A percentile compares a stretch with the other conserved stretches of the same genome.
These are phyloP conservation scores for Stropharia rugosoannulata DNA, from an alignment of 768 basidiomycete species.

Conservation along the genomic window DNA sequence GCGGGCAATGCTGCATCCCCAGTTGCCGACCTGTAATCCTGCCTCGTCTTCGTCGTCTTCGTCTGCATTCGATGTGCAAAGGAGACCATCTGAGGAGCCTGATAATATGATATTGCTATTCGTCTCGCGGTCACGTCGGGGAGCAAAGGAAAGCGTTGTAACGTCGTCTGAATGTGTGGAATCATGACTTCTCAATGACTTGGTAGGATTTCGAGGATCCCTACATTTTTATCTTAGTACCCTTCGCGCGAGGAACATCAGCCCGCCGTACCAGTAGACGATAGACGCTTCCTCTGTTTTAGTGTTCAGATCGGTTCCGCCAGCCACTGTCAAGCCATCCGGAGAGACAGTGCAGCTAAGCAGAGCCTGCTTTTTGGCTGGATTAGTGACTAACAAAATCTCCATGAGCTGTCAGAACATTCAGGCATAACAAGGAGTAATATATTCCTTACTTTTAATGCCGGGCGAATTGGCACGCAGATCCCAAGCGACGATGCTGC, in stretches of 20 bases:
- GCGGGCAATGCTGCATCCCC: slow-evolving; percentile 79
- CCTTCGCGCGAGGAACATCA: neutral
- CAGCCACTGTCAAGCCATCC: slow-evolving; percentile 74
- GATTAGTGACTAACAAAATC: slow-evolving; percentile 44
- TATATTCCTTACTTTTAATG: slow-evolving; percentile 55
- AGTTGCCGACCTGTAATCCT: slow-evolving; percentile 76
- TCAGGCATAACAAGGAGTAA: slow-evolving; percentile 1
- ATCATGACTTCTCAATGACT: slow-evolving; percentile 71
- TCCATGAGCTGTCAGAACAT: slow-evolving; percentile 39
- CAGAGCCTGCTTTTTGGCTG: slow-evolving; percentile 42
- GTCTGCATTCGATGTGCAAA: slow-evolving; percentile 66
- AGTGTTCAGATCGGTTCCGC: slow-evolving; percentile 69
- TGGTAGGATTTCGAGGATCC: slow-evolving; percentile 80
- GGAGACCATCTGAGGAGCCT: slow-evolving; percentile 80
- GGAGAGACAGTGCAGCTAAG: slow-evolving; percentile 70
- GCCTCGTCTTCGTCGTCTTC: slow-evolving; percentile 92
- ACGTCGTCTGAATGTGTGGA: slow-evolving; percentile 95
- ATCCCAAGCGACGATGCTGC: slow-evolving; percentile 75
- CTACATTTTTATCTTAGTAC: slow-evolving; percentile 33
- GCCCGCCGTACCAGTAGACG: slow-evolving; percentile 67
- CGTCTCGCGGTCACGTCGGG: slow-evolving; percentile 13
- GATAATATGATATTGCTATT: slow-evolving; percentile 60
- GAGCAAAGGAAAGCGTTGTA: slow-evolving; percentile 64
- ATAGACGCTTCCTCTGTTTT: slow-evolving; percentile 79
- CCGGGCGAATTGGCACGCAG: slow-evolving; percentile 50